phyloP scores from a whole-genome alignment of 176 grass and related monocot species.

The Pontederia paniculata region DNA sequence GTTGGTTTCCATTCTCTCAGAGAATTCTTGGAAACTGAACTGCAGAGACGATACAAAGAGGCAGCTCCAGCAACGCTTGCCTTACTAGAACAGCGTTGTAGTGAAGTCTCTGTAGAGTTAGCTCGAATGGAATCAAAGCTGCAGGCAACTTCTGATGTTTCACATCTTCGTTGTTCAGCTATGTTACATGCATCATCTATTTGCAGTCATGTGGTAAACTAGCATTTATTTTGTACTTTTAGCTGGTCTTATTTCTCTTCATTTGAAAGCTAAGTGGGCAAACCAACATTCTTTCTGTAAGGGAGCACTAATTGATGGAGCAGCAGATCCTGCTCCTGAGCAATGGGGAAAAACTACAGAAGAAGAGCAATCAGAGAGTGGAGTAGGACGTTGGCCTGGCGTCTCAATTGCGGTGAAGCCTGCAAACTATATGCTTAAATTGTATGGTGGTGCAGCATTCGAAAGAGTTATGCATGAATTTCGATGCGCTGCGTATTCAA shows the following conservation, averaged over 20 bases:
- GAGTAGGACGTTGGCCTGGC: constrained; percentile 79
- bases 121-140: constrained; percentile 62
- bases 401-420: constrained; percentile 51
- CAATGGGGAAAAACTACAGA: constrained; percentile 89
- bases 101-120: constrained; percentile 69
- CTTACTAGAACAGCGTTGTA: constrained; percentile 74
- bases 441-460: constrained; percentile 94
- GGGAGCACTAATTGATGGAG: constrained; percentile 80
- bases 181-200: constrained; percentile 90
- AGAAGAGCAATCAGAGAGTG: constrained; percentile 83
- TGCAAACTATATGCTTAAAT: constrained; percentile 65
- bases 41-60: constrained; percentile 94
- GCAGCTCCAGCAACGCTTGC: constrained; percentile 85
- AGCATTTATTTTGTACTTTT: constrained; percentile 11
- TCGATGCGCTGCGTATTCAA: constrained; percentile 79
- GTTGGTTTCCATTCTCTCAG: constrained; percentile 73
- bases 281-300: constrained; percentile 14
- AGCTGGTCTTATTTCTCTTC: constrained; percentile 4
- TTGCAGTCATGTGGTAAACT: constrained; percentile 74
- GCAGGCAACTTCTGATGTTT: constrained; percentile 79
- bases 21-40: constrained; percentile 78
- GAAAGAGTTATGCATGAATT: constrained; percentile 97
- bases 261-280: constrained; percentile 5
- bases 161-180: constrained; percentile 65
- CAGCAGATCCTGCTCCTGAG: constrained; percentile 88